Base-by-base conservation (phyloP, 2,329 filamentous ascomycete genomes). In the Trichoderma citrinoviride region DNA sequence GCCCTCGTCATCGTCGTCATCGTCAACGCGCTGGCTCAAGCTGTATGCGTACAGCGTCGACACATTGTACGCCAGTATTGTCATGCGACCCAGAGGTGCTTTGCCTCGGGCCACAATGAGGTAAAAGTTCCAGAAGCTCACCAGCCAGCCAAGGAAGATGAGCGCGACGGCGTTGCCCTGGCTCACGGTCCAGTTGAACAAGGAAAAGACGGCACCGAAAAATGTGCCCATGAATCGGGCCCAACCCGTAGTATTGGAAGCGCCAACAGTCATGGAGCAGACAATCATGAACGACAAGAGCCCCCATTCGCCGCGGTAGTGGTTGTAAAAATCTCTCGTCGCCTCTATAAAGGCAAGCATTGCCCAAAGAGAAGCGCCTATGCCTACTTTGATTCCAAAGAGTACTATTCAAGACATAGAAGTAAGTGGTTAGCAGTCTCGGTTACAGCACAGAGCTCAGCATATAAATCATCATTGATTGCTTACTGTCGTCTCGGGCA, bases 261-360 rank as follows among this genome's bases (percentile, higher is more conserved):
- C 91, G 21, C 93, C 93, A 29, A 97, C 92, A 0, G 93, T 97
- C 92, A 96, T 97, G 29, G 90, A 92, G 75, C 92, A 96, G 23
- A 97, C 93, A 73, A 96, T 86, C 93, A 97, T 97, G 79, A 96
- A 97, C 0, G 92, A 95, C 55, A 97, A 78, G 5, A 97, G 81
- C n/a, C 93, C 93, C 93, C 93, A 97, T 80, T 97, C 93, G 37
- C 93, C 92, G 71, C 93, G 84, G 89, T 92, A 97, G 70, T 90
- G 89, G 43, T 86, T 83, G 74, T 96, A 97, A 25, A 89, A 83
- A 0, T 90, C 89, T 63, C 91, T 83, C 1, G 91, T 94, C 12
- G 83, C 79, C 1, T 86, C 83, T 29, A 96, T 81, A 72, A 96
- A 97, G 3, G 93, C 88, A 68, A 93, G 89, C 73, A 93, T 85